Evolutionary conservation across 768 basidiomycete species (phyloP), one percentile per base, ranked within the genome.

Genomic region (Fistulinella prunicolor): DNA sequence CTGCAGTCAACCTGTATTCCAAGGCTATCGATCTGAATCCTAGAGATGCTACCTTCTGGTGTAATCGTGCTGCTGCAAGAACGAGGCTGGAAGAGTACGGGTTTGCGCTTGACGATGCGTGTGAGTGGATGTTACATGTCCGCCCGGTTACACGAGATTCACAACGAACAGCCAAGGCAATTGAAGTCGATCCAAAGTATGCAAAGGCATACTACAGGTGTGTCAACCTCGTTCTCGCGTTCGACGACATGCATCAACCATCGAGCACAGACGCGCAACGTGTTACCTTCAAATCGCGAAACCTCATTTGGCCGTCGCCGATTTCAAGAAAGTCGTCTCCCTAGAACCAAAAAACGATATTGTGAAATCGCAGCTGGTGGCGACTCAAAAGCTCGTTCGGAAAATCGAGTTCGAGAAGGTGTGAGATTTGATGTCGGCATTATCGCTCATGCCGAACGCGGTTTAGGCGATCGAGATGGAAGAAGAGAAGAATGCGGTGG

Each of bases 61-160:
- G 88, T 63, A 98, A 98, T 69, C 80, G 95, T 30, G 93, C 96
- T 2, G 89, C 92, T 68, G 80, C 89, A 13, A 81, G 95, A 42
- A 91, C 94, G 69, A 96, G 90, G 71, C 69, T 98, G 46, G 89
- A 99, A 66, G 85, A 99, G 70, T 86, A 88, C 59, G 96, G 96
- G 3, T 93, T 94, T 62, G 96, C 94, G 14, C 78, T 95, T 22
- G 72, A 74, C 23, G 95, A 97, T 73, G 83, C 92, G 35, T 81
- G 93, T 94, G 60, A 65, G 86, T 79, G 32, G 34, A 44, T 40
- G 6, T 35, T 36, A 40, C 44, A 30, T 38, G 48, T 34, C 17
- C 16, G 22, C 47, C 22, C 16, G 29, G 48, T 54, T 44, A 49
- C 46, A 34, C 55, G 53, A 62, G 40, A 46, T 34, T 59, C 35